A percentile compares a stretch with the other conserved stretches of the same genome.
Evolutionary conservation across 176 grass and related monocot species (phyloP).

Genomic region (Pontederia paniculata): DNA sequence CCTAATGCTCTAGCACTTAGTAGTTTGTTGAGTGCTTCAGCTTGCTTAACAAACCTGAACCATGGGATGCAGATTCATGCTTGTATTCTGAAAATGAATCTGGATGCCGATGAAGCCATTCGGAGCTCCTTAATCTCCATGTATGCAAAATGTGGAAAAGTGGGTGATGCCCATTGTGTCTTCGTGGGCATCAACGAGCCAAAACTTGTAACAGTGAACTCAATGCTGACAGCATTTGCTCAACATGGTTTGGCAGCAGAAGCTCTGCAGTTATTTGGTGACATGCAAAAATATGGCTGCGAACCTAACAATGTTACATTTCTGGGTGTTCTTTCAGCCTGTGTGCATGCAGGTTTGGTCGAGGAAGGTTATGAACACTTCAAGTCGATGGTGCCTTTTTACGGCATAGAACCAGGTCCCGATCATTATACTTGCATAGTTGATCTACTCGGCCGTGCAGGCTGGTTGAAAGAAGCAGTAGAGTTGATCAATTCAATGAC

Average conservation of each 20-base stretch:
- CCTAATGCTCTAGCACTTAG: constrained; percentile 33
- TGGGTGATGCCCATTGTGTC: constrained; percentile 36
- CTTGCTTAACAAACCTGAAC: constrained; percentile 26
- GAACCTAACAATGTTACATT: constrained; percentile 52
- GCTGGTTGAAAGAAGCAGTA: constrained; percentile 40
- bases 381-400: constrained; percentile 33
- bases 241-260: constrained; percentile 51
- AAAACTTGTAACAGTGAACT: constrained; percentile 38
- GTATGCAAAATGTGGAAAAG: constrained; percentile 62
- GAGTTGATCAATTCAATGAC: constrained; percentile 48
- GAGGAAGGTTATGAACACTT: constrained; percentile 53
- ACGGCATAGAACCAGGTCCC: constrained; percentile 34
- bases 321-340: constrained; percentile 47
- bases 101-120: constrained; percentile 33
- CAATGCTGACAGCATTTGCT: constrained; percentile 55
- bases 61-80: constrained; percentile 63
- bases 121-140: constrained; percentile 56
- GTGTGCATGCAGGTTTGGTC: constrained; percentile 44
- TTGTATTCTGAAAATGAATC: constrained; percentile 38
- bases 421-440: constrained; percentile 61
- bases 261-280: constrained; percentile 35
- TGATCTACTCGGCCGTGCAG: constrained; percentile 59
- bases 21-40: constrained; percentile 49
- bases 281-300: constrained; percentile 33
- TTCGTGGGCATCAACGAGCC: constrained; percentile 34